Evolutionary conservation across 306 rosid genomes (phyloP).

Genomic region (Cercis canadensis): DNA sequence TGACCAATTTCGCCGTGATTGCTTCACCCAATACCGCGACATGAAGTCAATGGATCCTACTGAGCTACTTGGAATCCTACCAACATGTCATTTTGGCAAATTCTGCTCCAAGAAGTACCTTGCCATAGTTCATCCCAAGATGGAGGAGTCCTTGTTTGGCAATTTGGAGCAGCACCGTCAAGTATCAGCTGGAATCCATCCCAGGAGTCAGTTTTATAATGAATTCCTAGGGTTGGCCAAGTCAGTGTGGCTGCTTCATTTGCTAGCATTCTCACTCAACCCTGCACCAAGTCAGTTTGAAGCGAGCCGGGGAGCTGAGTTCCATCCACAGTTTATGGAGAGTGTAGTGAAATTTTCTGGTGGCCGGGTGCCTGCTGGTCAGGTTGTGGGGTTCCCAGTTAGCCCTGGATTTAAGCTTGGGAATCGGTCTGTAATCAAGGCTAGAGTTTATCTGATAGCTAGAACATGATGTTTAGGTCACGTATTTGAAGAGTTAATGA

Average conservation of each 20-base stretch:
- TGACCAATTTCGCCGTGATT: conserved; percentile 83
- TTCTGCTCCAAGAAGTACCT: conserved; percentile 92
- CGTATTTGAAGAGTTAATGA: neutral
- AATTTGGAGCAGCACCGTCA: conserved; percentile 80
- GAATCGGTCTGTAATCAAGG: conserved; percentile 76
- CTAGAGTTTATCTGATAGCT: conserved; percentile 77
- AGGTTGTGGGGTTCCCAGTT: conserved; percentile 79
- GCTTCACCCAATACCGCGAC: conserved; percentile 82
- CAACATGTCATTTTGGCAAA: conserved; percentile 87
- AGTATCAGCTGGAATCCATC: conserved; percentile 75
- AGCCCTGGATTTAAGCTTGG: conserved; percentile 94
- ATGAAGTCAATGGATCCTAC: conserved; percentile 91
- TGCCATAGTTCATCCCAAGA: conserved; percentile 86
- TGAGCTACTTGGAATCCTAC: conserved; percentile 90
- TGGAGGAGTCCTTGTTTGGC: conserved; percentile 97
- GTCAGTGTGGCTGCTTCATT: conserved; percentile 89
- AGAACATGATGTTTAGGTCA: conserved; percentile 48
- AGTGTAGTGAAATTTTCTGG: conserved; percentile 70
- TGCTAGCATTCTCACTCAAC: conserved; percentile 90
- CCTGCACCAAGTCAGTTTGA: conserved; percentile 90
- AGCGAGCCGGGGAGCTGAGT: conserved; percentile 88
- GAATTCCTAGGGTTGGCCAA: conserved; percentile 77
- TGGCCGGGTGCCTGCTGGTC: conserved; percentile 71
- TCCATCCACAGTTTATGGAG: conserved; percentile 83
- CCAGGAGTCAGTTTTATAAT: conserved; percentile 80